These are phyloP conservation scores for Sphaerulina vaccinii DNA, from an alignment of 2,329 filamentous ascomycete species.

Conservation along the genomic window DNA sequence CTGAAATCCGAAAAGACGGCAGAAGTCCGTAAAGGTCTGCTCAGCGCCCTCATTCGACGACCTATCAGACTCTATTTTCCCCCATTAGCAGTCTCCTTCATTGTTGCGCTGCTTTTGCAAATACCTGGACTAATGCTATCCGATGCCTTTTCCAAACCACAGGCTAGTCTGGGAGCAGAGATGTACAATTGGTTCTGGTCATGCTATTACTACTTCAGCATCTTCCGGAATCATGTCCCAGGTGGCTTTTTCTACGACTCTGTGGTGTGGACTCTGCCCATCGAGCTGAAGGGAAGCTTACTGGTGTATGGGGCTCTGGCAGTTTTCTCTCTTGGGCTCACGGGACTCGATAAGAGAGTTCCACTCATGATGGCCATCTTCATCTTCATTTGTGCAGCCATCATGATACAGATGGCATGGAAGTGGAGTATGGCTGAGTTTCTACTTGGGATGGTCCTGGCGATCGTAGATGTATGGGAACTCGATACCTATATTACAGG, in stretches of 20 bases:
- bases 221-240: slow-evolving; percentile 8
- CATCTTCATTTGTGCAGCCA: not conserved
- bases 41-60: slow-evolving; percentile 12
- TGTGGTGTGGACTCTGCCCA: slow-evolving; percentile 57
- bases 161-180: not conserved
- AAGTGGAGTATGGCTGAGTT: slow-evolving; percentile 54
- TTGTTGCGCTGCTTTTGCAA: slow-evolving; percentile 26
- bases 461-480: slow-evolving; percentile 62
- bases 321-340: slow-evolving; percentile 23
- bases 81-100: slow-evolving; percentile 7
- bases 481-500: too few species aligned
- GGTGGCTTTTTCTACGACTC: slow-evolving; percentile 14
- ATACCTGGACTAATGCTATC: slow-evolving; percentile 25
- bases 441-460: slow-evolving; percentile 54
- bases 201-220: slow-evolving; percentile 2
- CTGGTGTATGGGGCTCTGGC: slow-evolving; percentile 53
- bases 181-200: not conserved
- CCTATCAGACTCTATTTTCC: slow-evolving; percentile 21
- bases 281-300: slow-evolving; percentile 63
- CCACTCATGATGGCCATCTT: slow-evolving; percentile 23
- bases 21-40: slow-evolving; percentile 7
- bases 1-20: slow-evolving; percentile 1
- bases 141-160: slow-evolving; percentile 30
- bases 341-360: not conserved
- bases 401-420: slow-evolving; percentile 49